phyloP scores from a whole-genome alignment of 2,329 filamentous ascomycete genomes.

The Botryotinia narcissicola region DNA sequence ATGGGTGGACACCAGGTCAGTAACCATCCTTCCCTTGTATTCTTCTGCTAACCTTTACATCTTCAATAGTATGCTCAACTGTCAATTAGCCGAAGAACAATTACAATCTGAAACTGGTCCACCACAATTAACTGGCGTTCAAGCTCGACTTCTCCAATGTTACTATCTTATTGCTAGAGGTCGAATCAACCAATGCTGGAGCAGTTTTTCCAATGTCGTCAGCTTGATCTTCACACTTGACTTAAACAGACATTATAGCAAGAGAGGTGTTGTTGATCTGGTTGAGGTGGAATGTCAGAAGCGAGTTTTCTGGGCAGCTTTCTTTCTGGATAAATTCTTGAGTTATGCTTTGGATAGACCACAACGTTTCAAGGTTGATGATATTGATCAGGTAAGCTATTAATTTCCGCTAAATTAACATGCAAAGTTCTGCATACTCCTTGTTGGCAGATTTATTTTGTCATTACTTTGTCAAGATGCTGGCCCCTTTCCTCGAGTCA shows the following conservation, averaged over 20 bases:
- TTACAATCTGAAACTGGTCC: constrained; percentile 38
- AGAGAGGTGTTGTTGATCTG: constrained; percentile 36
- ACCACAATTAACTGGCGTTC: constrained; percentile 39
- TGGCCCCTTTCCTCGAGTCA: not conserved
- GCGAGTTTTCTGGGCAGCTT: constrained; percentile 62
- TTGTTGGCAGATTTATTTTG: not conserved
- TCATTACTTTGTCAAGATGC: not conserved
- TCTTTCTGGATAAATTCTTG: constrained; percentile 62
- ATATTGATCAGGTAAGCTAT: constrained; percentile 8
- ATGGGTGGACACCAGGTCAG: not conserved
- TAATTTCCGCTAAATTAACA: not conserved
- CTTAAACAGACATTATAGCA: constrained; percentile 31
- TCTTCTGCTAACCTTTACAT: constrained; percentile 19
- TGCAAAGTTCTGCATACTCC: not conserved
- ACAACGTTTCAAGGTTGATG: not conserved
- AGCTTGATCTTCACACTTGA: constrained; percentile 38
- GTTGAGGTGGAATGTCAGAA: constrained; percentile 49
- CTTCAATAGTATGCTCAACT: constrained; percentile 28
- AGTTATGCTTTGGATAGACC: constrained; percentile 6
- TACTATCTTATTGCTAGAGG: constrained; percentile 38
- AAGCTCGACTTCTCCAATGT: constrained; percentile 43
- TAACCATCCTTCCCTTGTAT: not conserved
- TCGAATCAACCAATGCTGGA: constrained; percentile 40
- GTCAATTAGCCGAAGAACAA: constrained; percentile 34
- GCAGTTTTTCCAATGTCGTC: constrained; percentile 37